Evolutionary conservation across 176 grass and related monocot species (phyloP).

Genomic region (Elaeis guineensis): DNA sequence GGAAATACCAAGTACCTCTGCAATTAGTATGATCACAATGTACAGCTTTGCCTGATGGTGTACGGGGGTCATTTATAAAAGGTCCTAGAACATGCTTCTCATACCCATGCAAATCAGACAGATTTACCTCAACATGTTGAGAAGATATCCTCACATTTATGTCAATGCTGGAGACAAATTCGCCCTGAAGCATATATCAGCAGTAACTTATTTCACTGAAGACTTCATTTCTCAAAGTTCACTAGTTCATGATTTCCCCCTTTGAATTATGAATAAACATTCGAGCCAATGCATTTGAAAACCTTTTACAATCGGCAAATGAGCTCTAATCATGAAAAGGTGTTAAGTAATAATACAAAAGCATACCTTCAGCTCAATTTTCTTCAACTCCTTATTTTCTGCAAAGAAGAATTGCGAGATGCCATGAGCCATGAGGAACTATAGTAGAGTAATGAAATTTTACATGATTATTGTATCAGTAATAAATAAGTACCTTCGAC

Average conservation of each 20-base stretch:
- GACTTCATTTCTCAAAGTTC: no score
- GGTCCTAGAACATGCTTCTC: constrained; percentile 49
- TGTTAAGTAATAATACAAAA: neutral
- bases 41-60: constrained; percentile 1
- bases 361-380: constrained; percentile 55
- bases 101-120: constrained; percentile 57
- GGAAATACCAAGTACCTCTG: constrained; percentile 33
- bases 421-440: neutral
- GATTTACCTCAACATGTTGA: constrained; percentile 59
- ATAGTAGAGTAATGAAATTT: neutral
- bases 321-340: neutral
- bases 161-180: constrained; percentile 46
- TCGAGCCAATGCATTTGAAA: no score
- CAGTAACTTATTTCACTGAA: neutral
- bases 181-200: constrained; percentile 26
- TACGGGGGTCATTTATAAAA: constrained; percentile 44
- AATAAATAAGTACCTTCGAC: constrained; percentile 2
- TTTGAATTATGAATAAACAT: no score
- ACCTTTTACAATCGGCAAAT: neutral
- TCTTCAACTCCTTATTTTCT: constrained; percentile 34
- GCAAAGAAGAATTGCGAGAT: constrained; percentile 7
- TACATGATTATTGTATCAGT: neutral
- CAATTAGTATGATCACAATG: constrained; percentile 27
- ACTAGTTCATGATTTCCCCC: no score
- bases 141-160: constrained; percentile 32